phyloP scores from a whole-genome alignment of 495 filamentous ascomycete species.

The Tuber melanosporum region DNA sequence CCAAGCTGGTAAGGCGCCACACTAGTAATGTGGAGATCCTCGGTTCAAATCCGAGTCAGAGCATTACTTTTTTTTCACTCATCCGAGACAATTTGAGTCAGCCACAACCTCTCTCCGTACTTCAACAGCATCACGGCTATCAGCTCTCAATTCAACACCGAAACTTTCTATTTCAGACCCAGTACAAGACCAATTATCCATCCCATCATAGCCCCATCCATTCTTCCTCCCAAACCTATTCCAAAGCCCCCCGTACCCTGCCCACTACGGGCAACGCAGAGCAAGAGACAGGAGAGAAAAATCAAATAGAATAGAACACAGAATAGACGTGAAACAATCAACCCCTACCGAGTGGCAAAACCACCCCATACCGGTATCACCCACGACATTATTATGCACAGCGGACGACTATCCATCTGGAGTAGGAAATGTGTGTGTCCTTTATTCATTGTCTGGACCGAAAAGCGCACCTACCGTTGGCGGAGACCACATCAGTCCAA shows the following conservation, averaged over 20 bases:
- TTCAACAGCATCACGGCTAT: background rate
- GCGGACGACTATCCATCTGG: background rate
- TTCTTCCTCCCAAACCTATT: background rate
- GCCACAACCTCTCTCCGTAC: background rate
- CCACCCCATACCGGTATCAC: background rate
- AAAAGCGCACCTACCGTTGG: background rate
- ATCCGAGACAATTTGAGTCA: background rate
- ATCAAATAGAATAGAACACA: background rate
- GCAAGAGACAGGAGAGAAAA: background rate
- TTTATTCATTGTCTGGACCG: background rate
- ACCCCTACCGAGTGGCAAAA: background rate
- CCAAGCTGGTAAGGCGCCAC: conserved; percentile 20
- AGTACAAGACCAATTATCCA: background rate
- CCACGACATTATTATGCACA: background rate
- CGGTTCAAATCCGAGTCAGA: conserved; percentile 22
- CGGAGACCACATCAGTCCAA: background rate
- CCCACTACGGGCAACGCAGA: background rate
- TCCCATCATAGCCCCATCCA: background rate
- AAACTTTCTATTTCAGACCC: background rate
- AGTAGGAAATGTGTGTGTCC: background rate
- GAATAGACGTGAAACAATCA: background rate
- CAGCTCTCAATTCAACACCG: background rate
- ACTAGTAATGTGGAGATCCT: conserved; percentile 24
- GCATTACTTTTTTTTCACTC: background rate
- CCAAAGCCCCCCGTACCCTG: background rate